Conservation (phyloP, 345 rosid species). For the Linum lewisii region DNA sequence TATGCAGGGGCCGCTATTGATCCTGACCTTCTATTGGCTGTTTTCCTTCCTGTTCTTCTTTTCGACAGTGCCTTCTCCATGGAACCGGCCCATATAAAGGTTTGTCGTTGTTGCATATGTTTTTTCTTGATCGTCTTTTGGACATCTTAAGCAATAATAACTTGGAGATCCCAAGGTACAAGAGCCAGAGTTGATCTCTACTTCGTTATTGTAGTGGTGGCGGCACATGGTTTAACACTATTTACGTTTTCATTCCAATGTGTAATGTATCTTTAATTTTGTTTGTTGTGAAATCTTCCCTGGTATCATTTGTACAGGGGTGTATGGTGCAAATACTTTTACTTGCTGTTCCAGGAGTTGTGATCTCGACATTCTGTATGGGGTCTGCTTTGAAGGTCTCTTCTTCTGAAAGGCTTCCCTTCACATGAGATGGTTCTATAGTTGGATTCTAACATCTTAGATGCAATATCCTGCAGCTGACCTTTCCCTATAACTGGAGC, state of each 20-base stretch:
- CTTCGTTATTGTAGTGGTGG: no score
- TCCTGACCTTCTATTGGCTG: constrained; percentile 81
- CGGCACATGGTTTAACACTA: neutral
- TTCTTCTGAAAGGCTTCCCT: neutral
- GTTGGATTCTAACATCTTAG: constrained; percentile 9
- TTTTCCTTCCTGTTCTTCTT: constrained; percentile 93
- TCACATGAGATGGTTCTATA: neutral
- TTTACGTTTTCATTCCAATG: neutral
- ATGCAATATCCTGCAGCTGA: constrained; percentile 41
- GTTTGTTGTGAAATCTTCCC: neutral
- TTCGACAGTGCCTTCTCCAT: constrained; percentile 90
- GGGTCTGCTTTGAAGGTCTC: constrained; percentile 73
- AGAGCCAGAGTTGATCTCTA: no score
- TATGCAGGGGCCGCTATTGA: constrained; percentile 75
- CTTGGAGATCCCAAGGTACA: no score
- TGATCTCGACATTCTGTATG: constrained; percentile 72
- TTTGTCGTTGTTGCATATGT: no score
- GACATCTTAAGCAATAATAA: no score
- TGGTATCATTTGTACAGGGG: constrained; percentile 31
- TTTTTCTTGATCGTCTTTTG: no score
- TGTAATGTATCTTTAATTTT: neutral
- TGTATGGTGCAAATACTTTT: constrained; percentile 79
- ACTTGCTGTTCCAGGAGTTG: constrained; percentile 95
- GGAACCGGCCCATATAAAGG: constrained; percentile 96
- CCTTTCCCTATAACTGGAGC: constrained; percentile 82